Evolutionary conservation across 192 early-diverging fungal genomes (phyloP), one percentile per base, ranked within the genome.

Genomic region (Coemansia sp.): DNA sequence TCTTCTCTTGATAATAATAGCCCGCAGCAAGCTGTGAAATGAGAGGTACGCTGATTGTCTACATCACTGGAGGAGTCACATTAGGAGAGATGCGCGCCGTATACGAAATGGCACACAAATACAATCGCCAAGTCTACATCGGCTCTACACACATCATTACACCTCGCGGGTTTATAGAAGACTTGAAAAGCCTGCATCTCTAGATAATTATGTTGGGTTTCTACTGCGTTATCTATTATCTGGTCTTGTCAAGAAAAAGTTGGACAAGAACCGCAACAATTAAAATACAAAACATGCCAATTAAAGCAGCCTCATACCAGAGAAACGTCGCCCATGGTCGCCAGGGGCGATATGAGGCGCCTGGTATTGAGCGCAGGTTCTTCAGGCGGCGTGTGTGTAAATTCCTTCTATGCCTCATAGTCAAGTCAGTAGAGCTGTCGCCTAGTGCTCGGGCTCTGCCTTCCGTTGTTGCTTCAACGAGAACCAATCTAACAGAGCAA

Each of bases 81-180:
- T 53, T 84, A 29, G 72, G 81, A 10, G 85, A 86, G 43, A 79
- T 86, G 74, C 78, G 85, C 18, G 18, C 85, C 10, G 65, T 80
- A 3, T 86, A 86, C 74, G 85, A 83, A 39, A 60, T 86, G n/a
- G 63, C 78, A 8, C 62, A 74, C 12, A 64, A 67, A 27, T 75
- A 72, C 53, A 74, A 73, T 2, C 76, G 78, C 38, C 73, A 86
- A 4, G 70, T 86, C 3, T 86, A 79, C 69, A 79, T 86, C 20
- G 85, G 83, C 16, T 80, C 81, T 13, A 86, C 85, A 18, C 85
- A 86, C 58, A 68, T 83, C 12, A 78, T 81, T 62, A 86, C 81
- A 57, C 85, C 85, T 0, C 75, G 75, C 7, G 81, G 75, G 9
- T 86, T 83, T 41, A 34, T 86, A 27, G 72, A 80, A 40, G 73